Evolutionary conservation across 176 grass and related monocot species (phyloP).

Genomic region (Avena eriantha): DNA sequence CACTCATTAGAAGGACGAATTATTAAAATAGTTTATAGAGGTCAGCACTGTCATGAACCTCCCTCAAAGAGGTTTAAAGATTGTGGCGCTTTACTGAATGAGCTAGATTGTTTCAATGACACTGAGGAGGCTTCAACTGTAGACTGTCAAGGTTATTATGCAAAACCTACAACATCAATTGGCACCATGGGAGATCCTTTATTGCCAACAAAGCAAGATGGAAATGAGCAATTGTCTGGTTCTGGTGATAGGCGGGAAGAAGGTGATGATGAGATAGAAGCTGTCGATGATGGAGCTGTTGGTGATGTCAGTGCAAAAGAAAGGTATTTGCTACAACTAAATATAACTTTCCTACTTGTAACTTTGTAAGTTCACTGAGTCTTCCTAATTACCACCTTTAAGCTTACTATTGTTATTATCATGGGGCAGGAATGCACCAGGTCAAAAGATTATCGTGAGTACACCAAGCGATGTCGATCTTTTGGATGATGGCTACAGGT

Average conservation of each 20-base stretch:
- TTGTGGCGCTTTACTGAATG: slow-evolving; percentile 18
- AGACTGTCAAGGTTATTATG: slow-evolving; percentile 8
- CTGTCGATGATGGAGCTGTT: background rate
- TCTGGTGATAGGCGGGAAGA: slow-evolving; percentile 32
- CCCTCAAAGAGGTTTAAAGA: slow-evolving; percentile 23
- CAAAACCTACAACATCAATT: slow-evolving; percentile 10
- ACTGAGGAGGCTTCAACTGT: slow-evolving; percentile 23
- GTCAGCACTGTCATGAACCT: slow-evolving; percentile 41
- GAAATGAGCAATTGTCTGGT: slow-evolving; percentile 30
- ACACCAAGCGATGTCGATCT: slow-evolving; percentile 79
- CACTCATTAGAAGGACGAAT: slow-evolving; percentile 42
- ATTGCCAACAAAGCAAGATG: background rate
- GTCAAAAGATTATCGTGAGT: slow-evolving; percentile 72
- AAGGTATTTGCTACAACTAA: slow-evolving; percentile 35
- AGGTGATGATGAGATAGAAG: background rate
- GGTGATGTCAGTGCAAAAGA: slow-evolving; percentile 1
- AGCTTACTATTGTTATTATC: background rate
- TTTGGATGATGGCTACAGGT: slow-evolving; percentile 76
- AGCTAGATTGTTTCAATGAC: slow-evolving; percentile 27
- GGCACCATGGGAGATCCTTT: background rate
- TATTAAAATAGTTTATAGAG: slow-evolving; percentile 42
- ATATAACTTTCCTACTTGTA: background rate
- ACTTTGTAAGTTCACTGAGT: background rate
- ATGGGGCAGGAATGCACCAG: slow-evolving; percentile 31
- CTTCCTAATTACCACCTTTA: background rate